These are phyloP conservation scores for Phaffia rhodozyma DNA, from an alignment of 1,284 basidiomycete species.

Conservation along the genomic window DNA sequence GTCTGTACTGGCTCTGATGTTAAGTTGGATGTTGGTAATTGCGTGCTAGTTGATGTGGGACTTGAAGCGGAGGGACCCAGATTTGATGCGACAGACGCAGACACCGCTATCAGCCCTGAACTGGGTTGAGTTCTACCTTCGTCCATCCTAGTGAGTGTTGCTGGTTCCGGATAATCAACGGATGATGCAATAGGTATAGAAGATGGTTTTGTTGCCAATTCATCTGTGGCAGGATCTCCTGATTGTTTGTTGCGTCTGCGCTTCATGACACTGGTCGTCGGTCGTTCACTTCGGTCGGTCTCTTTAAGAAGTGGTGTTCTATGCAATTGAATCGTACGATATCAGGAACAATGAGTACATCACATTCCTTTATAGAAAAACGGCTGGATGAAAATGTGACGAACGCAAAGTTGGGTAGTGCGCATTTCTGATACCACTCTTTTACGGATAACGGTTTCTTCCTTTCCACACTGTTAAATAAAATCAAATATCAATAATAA, in stretches of 20 bases:
- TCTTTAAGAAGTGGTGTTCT: constrained; percentile 21
- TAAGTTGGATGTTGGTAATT: too few species aligned
- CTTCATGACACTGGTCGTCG: constrained; percentile 10
- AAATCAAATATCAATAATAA: not conserved
- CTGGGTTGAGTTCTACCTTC: too few species aligned
- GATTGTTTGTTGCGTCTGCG: constrained; percentile 2
- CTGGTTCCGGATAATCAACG: too few species aligned
- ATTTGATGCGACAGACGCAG: too few species aligned
- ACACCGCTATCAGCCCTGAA: too few species aligned
- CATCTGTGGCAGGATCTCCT: too few species aligned
- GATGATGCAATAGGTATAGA: too few species aligned
- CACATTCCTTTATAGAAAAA: constrained; percentile 18
- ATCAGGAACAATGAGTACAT: constrained; percentile 30
- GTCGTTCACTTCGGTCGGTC: constrained; percentile 23
- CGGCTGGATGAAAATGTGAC: constrained; percentile 5
- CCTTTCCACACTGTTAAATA: constrained; percentile 50
- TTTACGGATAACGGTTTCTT: constrained; percentile 66
- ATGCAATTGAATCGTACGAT: constrained; percentile 22
- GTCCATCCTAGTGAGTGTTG: too few species aligned
- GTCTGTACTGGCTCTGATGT: too few species aligned
- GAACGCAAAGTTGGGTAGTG: constrained; percentile 38
- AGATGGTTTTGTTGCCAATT: too few species aligned
- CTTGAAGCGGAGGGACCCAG: not conserved
- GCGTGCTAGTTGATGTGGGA: too few species aligned
- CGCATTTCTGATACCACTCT: constrained; percentile 76